Base-by-base conservation (phyloP, 179 eudicot species). In the Silene vulgaris region DNA sequence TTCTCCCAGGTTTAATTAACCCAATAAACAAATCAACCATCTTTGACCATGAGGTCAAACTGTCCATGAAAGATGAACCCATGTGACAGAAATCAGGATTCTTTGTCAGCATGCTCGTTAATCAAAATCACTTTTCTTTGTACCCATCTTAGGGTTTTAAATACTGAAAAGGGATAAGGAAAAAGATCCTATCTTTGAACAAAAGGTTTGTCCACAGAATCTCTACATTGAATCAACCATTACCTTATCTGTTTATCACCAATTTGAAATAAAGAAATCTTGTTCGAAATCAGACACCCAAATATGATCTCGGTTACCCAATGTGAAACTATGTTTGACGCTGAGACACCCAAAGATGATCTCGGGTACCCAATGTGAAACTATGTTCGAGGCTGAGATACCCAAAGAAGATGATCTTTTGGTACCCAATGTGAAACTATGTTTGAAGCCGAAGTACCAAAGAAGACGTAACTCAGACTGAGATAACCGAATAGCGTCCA, bases 31-130 rank as follows among this genome's bases (percentile, higher is more conserved):
- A 19, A 60, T 32, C 8, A 35, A 59, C 8, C 32, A 73, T 17
- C 45, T 73, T 73, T 73, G 75, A 73, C 75, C 75, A 60, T 8
- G 54, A 59, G 75, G 67, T 73, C 75, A 73, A 73, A 59, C 66
- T 3, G 50, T 32, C 50, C 52, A 57, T 54, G 63, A 50, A 50
- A 50, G 21, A 30, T 35, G 52, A 57, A 59, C 54, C 67, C 75
- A 73, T 73, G 75, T 73, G 75, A 59, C 14, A 60, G 67, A 0
- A 30, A 59, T 50, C 21, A 60, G 67, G 4, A 73, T 73, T 65
- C 29, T 73, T 35, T 73, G 65, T 72, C 75, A 72, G 75, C 65
- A 57, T 20, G 26, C 63, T 14, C 74, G 54, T 71, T 5, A 12
- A 7, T 71, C 62, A 52, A 71, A 48, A 26, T 59, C 45, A 54